Base-by-base conservation (phyloP, 176 grass and related monocot species). In the Avena insularis region DNA sequence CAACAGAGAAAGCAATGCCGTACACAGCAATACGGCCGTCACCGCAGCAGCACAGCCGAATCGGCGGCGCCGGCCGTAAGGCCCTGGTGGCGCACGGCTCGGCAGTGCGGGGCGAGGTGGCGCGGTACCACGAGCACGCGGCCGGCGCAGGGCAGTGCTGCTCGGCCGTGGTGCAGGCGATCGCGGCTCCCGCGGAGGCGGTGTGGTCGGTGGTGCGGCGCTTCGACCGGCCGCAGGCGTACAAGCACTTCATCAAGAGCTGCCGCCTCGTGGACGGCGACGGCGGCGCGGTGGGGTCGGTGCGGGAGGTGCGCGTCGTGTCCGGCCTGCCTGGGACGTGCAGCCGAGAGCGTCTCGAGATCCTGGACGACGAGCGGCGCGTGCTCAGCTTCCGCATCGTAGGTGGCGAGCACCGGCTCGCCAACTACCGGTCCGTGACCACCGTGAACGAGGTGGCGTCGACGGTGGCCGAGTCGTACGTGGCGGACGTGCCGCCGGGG, bases 201-300 rank as follows among this genome's bases (percentile, higher is more conserved):
- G 96, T 98, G 77, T 98, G 96, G 96, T 94, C 93, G n/a, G 84
- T 98, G 69, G 91, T 98, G 29, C 91, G 96, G 43, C 90, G 93
- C 56, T 98, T 98, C 87, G 96, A 98, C 82, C 86, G 29, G 43
- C 93, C 96, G 3, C 93, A 98, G 78, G 87, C 71, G 79, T 98
- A 98, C 91, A 98, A 98, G 82, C 43, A 71, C 82, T 95, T 98
- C 88, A 71, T 98, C 79, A 72, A 71, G 82, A 98, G 92, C 81
- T 98, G 93, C 76, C 83, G 61, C 40, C 43, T 98, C n/a, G 86
- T 98, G 36, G 81, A 91, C 64, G 96, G 96, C 54, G 86, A 91
- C 64, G 92, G 95, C 9, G 57, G 83, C 68, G 60, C 64, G 63
- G 90, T 95, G 40, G 96, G 96, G 0, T 91, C 96, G 1, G 88